Conservation (phyloP, 176 grass and related monocot species). For the Oropetium thomaeum region DNA sequence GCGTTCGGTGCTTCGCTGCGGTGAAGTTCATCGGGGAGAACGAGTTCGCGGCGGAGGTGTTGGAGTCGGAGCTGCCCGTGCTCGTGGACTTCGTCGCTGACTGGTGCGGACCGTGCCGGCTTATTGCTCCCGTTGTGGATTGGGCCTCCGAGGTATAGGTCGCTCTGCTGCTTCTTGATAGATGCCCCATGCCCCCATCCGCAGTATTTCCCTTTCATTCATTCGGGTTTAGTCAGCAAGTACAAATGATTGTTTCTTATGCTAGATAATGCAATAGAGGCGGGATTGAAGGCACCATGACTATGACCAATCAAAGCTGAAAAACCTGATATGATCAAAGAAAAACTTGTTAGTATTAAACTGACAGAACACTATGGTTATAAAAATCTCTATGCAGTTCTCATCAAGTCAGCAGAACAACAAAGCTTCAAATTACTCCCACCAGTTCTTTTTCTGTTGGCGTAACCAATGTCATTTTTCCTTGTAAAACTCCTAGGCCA, state of each 20-base stretch:
- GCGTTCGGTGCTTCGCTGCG: conserved; percentile 58
- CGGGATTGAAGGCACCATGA: neutral
- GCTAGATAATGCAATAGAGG: neutral
- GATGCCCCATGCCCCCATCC: neutral
- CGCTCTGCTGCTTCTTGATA: neutral
- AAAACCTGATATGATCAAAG: neutral
- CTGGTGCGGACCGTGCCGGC: conserved; percentile 95
- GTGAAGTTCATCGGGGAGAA: conserved; percentile 48
- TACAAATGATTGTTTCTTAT: neutral
- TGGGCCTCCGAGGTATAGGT: conserved; percentile 65
- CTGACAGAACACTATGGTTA: neutral
- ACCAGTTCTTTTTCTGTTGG: too few relatives aligned
- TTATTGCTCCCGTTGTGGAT: conserved; percentile 78
- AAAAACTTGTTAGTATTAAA: neutral
- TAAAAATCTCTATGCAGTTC: neutral
- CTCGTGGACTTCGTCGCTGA: conserved; percentile 96
- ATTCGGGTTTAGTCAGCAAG: neutral
- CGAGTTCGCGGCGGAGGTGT: conserved; percentile 70
- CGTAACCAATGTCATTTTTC: too few relatives aligned
- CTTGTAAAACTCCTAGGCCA: neutral
- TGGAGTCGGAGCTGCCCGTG: conserved; percentile 80
- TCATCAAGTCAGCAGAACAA: neutral
- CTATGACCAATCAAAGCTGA: neutral
- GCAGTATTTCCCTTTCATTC: neutral
- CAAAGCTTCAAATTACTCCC: neutral